Evolutionary conservation across 2,329 filamentous ascomycete species (phyloP), one percentile per base, ranked within the genome.

Genomic region (Arthrobotrys musiformis): DNA sequence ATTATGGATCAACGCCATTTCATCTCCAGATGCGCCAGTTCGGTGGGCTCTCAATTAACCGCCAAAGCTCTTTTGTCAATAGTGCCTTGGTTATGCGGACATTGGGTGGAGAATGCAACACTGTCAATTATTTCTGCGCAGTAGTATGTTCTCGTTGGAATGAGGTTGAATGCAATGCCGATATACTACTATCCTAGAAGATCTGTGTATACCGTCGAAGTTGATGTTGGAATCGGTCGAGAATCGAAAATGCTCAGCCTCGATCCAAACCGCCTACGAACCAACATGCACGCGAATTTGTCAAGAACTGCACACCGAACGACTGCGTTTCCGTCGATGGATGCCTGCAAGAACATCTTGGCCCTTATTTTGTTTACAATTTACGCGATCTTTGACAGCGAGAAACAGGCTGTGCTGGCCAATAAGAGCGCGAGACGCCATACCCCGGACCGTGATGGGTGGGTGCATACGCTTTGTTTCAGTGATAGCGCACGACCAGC

Each of bases 391-490:
- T 50, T n/a, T 56, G 66, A 70, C 73, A 56, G 52, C 46, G 19
- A 17, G 58, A 40, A 52, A 67, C 48, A 60, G 61, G 73, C 66
- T 60, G 60, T 70, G 66, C 46, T 30, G 52, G 60, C 66, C 73
- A 77, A 70, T 77, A 30, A 60, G 42, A 54, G 24, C 63, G 60
- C 73, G 52, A 17, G 37, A 52, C 46, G 35, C 24, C 35, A 9
- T 70, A 77, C 73, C 73, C 73, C 73, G 52, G 73, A 70, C 70
- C 13, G 66, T 60, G 42, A 62, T 64, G 64, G 60, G 52, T 64
- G 72, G 22, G 35, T 64, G 58, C 48, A 66, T 70, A 44, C 73
- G 60, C 73, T 58, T 35, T 77, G 60, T 77, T 70, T 70, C 73
- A 77, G 24, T 58, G 60, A 69, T 56, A 63, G 64, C 56, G 72